These are phyloP conservation scores for Diaporthe ampelina DNA, from an alignment of 2,329 filamentous ascomycete genomes.

Conservation along the genomic window DNA sequence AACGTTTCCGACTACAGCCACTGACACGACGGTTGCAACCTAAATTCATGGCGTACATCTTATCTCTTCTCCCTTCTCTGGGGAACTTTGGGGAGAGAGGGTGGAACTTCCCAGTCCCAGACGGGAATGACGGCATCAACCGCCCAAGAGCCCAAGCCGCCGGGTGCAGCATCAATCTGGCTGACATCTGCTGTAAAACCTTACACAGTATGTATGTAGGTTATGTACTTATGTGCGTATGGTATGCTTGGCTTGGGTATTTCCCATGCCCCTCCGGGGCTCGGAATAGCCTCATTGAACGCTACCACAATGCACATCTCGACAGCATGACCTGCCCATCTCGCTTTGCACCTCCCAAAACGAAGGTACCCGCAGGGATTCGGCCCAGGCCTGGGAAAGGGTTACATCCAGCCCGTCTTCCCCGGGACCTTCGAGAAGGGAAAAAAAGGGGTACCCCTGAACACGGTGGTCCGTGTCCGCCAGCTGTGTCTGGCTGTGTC, in stretches of 20 bases:
- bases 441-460: slow-evolving; percentile 24
- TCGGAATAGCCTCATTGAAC: slow-evolving; percentile 7
- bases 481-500: background rate
- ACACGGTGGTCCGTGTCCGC: slow-evolving; percentile 17
- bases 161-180: background rate
- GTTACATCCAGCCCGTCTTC: slow-evolving; percentile 28
- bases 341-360: slow-evolving; percentile 16
- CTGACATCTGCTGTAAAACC: slow-evolving; percentile 1
- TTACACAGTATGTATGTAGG: background rate
- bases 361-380: slow-evolving; percentile 16
- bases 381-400: slow-evolving; percentile 2
- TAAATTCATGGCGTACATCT: slow-evolving; percentile 3
- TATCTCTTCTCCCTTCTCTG: background rate
- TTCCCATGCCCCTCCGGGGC: background rate
- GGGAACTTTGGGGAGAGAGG: no score
- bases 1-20: slow-evolving; percentile 5
- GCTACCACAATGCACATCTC: background rate
- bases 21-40: slow-evolving; percentile 22
- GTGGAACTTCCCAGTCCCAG: background rate
- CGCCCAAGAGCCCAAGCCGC: background rate
- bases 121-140: slow-evolving; percentile 8
- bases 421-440: slow-evolving; percentile 30
- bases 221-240: background rate
- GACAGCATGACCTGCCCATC: slow-evolving; percentile 6
- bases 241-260: background rate